Base-by-base conservation (phyloP, 2,329 filamentous ascomycete species). In the Thelonectria blattea region DNA sequence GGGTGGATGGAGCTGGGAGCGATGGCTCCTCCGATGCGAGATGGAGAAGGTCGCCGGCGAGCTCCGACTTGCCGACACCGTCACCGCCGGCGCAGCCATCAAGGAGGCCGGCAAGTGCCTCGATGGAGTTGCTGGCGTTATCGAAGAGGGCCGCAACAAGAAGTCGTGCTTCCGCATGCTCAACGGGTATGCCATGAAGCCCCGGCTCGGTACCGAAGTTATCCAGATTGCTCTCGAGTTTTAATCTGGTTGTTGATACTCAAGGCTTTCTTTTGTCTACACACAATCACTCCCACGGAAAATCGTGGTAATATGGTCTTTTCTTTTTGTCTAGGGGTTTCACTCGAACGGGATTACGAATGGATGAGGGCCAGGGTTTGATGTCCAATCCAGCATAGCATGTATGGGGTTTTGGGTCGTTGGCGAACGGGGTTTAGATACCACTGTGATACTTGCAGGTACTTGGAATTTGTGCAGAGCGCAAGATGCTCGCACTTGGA, bases 1-100 rank as follows among this genome's bases (percentile, higher is more conserved):
- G 1, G 95, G 92, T 5, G 89, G 90, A 24, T 95, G 93, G 88
- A 88, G 89, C 74, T 99, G 93, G 94, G 95, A 99, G 83, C 91
- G 92, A 74, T 99, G 95, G 95, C 85, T 98, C 75, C 79, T 97
- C 67, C 91, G 92, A 72, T 85, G 94, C 70, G 91, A 95, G 79
- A 85, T 89, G 78, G 93, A 97, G 80, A 95, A 85, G 75, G 81
- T 82, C 5, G 81, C 92, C 72, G 90, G 91, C 24, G 88, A 92
- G 72, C 75, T 83, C 62, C 76, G 84, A 11, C 79, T 87, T 22
- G 78, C 77, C 5, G 83, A 86, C 68, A 85, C 78, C 5, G 81
- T 83, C 30, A 82, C 80, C 39, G 74, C 83, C 10, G 79, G 83
- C 20, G 74, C 78, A 46, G 80, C 83, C 49, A 81, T 85, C 74